These are phyloP conservation scores for Starmerella bombi DNA, from an alignment of 805 yeast genomes.

Conservation along the genomic window DNA sequence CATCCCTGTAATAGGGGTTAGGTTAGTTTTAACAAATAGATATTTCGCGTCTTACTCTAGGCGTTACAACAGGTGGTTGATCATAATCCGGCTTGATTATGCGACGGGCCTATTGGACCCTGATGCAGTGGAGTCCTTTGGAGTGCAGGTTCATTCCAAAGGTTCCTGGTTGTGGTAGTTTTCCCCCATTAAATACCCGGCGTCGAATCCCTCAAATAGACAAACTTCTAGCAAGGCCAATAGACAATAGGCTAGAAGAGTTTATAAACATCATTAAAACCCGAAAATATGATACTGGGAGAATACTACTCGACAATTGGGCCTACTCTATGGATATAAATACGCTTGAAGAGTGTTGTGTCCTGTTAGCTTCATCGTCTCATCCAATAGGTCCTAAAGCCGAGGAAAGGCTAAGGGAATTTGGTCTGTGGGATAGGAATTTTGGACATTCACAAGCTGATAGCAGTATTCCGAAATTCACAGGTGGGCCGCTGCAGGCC, in stretches of 20 bases:
- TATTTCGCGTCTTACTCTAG: no score
- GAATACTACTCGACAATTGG: background rate
- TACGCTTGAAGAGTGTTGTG: slow-evolving; percentile 3
- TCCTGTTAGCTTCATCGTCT: background rate
- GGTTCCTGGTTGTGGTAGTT: background rate
- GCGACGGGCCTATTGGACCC: slow-evolving; percentile 8
- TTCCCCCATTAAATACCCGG: background rate
- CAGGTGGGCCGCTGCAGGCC: no score
- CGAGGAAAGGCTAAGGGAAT: background rate
- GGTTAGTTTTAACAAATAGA: no score
- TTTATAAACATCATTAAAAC: background rate
- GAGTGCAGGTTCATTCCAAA: slow-evolving; percentile 1
- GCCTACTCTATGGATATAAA: background rate
- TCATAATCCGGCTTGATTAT: no score
- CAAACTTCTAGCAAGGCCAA: slow-evolving; percentile 1
- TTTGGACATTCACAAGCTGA: no score
- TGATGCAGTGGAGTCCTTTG: slow-evolving; percentile 8
- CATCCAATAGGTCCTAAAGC: background rate
- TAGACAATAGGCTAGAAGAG: slow-evolving; percentile 2
- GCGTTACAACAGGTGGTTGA: no score
- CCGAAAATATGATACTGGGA: background rate
- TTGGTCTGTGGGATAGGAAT: background rate
- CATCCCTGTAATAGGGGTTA: no score
- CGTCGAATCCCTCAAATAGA: slow-evolving; percentile 12
- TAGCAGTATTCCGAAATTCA: no score